Percentiles rank a stretch among this genome's conserved stretches.
Conservation (phyloP, 768 basidiomycete genomes). For the Epithele typhae region DNA sequence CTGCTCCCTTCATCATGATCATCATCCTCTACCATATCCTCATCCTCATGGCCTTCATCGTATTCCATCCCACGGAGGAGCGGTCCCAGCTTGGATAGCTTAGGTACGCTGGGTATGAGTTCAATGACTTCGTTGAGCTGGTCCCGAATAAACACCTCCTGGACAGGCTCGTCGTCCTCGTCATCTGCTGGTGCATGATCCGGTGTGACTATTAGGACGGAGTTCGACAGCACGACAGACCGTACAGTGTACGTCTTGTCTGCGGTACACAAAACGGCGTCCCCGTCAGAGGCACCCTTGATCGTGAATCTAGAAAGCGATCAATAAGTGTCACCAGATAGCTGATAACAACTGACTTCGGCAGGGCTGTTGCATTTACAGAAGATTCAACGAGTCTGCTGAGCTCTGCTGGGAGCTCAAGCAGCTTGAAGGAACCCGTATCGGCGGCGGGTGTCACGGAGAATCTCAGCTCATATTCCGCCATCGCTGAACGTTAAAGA, state of each 20-base stretch:
- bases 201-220: slow-evolving; percentile 68
- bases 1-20: slow-evolving; percentile 24
- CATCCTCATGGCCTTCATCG: slow-evolving; percentile 57
- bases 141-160: slow-evolving; percentile 65
- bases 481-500: too few species aligned
- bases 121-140: slow-evolving; percentile 84
- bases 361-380: slow-evolving; percentile 26
- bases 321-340: not conserved
- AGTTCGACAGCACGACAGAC: slow-evolving; percentile 87
- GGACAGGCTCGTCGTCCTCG: not conserved
- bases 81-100: slow-evolving; percentile 57
- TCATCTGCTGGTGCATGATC: slow-evolving; percentile 30
- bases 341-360: not conserved
- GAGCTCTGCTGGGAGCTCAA: slow-evolving; percentile 73
- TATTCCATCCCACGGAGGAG: slow-evolving; percentile 67
- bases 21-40: slow-evolving; percentile 30
- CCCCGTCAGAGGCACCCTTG: slow-evolving; percentile 77
- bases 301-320: slow-evolving; percentile 52
- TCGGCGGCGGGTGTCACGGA: slow-evolving; percentile 26
- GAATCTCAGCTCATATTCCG: slow-evolving; percentile 21
- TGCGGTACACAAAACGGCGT: slow-evolving; percentile 85
- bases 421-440: slow-evolving; percentile 55
- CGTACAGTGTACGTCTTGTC: slow-evolving; percentile 79
- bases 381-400: slow-evolving; percentile 57
- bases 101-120: slow-evolving; percentile 71